These are phyloP conservation scores for Didymella keratinophila DNA, from an alignment of 2,329 filamentous ascomycete species.

Conservation along the genomic window DNA sequence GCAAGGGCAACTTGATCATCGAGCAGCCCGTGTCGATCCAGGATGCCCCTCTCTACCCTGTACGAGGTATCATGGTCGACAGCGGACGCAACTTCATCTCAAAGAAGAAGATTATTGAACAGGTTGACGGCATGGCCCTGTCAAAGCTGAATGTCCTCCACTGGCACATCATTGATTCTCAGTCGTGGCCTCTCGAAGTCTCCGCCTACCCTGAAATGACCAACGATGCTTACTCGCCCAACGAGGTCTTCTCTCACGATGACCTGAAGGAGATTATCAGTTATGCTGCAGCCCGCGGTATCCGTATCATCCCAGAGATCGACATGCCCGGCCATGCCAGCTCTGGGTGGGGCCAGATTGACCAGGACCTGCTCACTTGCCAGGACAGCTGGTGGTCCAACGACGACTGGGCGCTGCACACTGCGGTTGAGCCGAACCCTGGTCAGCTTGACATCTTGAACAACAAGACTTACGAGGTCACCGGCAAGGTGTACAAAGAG, in stretches of 20 bases:
- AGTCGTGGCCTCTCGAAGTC: constrained; percentile 64
- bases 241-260: constrained; percentile 56
- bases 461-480: constrained; percentile 63
- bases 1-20: constrained; percentile 55
- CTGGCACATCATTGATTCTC: constrained; percentile 64
- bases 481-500: constrained; percentile 63
- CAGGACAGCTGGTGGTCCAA: constrained; percentile 68
- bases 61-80: constrained; percentile 65
- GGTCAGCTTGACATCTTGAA: constrained; percentile 65
- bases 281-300: constrained; percentile 62
- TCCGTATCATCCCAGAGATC: constrained; percentile 68
- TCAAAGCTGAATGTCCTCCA: constrained; percentile 66
- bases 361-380: constrained; percentile 65
- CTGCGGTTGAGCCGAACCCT: constrained; percentile 64
- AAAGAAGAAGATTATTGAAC: constrained; percentile 60
- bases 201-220: constrained; percentile 61
- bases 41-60: constrained; percentile 61
- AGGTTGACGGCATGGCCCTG: constrained; percentile 63
- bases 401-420: constrained; percentile 62
- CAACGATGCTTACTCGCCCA: constrained; percentile 62
- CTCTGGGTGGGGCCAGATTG: constrained; percentile 64
- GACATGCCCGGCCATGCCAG: constrained; percentile 68
- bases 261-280: constrained; percentile 56
- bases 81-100: constrained; percentile 64
- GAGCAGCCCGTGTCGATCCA: constrained; percentile 62